Evolutionary conservation across 176 grass and related monocot genomes (phyloP), one percentile per base, ranked within the genome.

Genomic region (Aegilops speltoides): DNA sequence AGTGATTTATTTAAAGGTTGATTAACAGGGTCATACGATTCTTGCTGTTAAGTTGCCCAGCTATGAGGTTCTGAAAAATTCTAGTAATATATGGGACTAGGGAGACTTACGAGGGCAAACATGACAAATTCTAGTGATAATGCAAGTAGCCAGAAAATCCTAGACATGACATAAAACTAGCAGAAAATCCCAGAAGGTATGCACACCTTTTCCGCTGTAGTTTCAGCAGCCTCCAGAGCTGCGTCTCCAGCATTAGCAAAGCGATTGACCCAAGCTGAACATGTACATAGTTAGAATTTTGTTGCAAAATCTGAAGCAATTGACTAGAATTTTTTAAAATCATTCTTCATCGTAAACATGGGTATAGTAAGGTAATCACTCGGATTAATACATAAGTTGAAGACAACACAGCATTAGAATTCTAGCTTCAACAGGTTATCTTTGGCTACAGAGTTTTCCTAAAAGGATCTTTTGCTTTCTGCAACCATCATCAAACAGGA

Each of bases 231-330:
- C 36, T 93, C 91, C 73, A 93, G 61, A 84, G 88, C 85, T 43
- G 88, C 91, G 70, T 93, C 91, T 82, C 91, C 91, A 56, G 88
- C 91, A 77, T 88, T 90, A 22, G 91, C 88, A 69, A 93, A 90
- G 17, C 88, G 91, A 83, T 93, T 90, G n/a, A 88, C 16, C 88
- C 91, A 93, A 70, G 66, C 88, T 90, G 82, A 22, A 62, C n/a
- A 90, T 14, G 43, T 36, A 79, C 36, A 46, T 5, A 40, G 54
- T 57, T 36, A 32, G 0, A 77, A 48, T 26, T 54, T 63, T 52
- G 59, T 41, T 77, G 25, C 64, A 64, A 54, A 32, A 76, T 37
- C 3, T 32, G 48, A 64, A 86, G 7, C 15, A 48, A 67, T n/a
- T 8, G 48, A 25, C 41, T 36, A 56, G 22, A 29, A 8, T 3